Evolutionary conservation across 306 rosid species (phyloP).

Genomic region (Inga leiocalycina): DNA sequence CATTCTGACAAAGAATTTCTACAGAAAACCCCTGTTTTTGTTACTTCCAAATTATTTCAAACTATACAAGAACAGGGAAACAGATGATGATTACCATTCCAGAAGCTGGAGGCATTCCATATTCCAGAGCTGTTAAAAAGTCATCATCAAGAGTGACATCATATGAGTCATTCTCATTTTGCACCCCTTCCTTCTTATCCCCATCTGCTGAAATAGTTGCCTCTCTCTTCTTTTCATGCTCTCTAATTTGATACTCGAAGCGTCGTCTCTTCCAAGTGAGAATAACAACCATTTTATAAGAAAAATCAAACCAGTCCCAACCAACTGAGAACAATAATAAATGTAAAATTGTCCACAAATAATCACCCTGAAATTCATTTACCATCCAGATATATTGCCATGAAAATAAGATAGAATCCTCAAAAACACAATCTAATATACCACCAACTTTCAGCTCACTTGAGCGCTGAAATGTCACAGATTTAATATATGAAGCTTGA

Average conservation of each 20-base stretch:
- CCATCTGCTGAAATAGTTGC: constrained; percentile 42
- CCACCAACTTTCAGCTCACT: constrained; percentile 28
- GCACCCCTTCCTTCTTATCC: constrained; percentile 40
- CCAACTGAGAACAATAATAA: neutral
- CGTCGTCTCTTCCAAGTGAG: constrained; percentile 71
- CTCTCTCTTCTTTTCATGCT: constrained; percentile 78
- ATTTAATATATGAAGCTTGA: constrained; percentile 9
- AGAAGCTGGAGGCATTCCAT: constrained; percentile 99
- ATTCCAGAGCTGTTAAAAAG: constrained; percentile 92
- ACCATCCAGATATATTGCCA: constrained; percentile 3
- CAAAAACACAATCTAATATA: neutral
- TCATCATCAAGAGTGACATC: constrained; percentile 95
- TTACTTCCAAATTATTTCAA: neutral
- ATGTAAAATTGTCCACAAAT: neutral
- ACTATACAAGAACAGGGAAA: constrained; percentile 13
- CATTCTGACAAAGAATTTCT: neutral
- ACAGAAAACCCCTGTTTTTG: neutral
- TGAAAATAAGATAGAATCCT: neutral
- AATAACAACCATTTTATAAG: constrained; percentile 24
- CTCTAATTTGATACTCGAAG: constrained; percentile 86
- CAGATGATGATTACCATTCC: constrained; percentile 73
- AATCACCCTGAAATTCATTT: constrained; percentile 14
- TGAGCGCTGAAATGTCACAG: neutral
- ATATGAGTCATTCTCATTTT: constrained; percentile 65
- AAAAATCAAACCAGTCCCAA: constrained; percentile 28